phyloP scores from a whole-genome alignment of 2,329 filamentous ascomycete genomes.

The Venturia oleaginea region DNA sequence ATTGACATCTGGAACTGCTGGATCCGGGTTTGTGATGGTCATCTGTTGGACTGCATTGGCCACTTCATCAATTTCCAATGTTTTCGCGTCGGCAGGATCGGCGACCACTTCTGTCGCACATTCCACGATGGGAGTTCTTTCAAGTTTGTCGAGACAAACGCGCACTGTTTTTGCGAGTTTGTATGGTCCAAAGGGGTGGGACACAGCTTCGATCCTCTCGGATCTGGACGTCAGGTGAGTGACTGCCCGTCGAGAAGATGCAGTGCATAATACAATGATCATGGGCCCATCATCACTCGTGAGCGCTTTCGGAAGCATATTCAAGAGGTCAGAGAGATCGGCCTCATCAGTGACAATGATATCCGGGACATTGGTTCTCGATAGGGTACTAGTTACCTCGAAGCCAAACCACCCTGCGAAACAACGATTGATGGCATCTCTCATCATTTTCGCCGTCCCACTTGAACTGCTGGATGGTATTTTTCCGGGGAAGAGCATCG shows the following conservation, averaged over 20 bases:
- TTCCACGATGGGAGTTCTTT: neutral
- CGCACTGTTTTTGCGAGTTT: constrained; percentile 30
- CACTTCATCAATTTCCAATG: neutral
- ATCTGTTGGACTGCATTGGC: constrained; percentile 15
- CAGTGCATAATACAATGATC: constrained; percentile 29
- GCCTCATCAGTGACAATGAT: constrained; percentile 18
- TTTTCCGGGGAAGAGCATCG: neutral
- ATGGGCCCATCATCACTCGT: neutral
- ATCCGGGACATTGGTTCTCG: constrained; percentile 5
- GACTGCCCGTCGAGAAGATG: constrained; percentile 21
- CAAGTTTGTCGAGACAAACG: constrained; percentile 22
- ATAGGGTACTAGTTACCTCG: neutral
- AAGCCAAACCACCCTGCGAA: constrained; percentile 19
- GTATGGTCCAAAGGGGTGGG: constrained; percentile 31
- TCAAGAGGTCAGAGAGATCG: constrained; percentile 16
- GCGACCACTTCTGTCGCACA: neutral
- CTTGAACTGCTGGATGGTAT: neutral
- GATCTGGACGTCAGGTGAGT: constrained; percentile 15
- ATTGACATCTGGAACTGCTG: constrained; percentile 14
- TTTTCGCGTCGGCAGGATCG: neutral
- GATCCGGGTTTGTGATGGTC: constrained; percentile 14
- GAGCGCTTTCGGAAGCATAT: neutral
- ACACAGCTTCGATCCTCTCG: constrained; percentile 27
- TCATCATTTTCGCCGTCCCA: neutral
- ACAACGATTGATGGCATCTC: constrained; percentile 15